These are phyloP conservation scores for Chlorella vulgaris DNA, from an alignment of 139 green algal species.

Conservation along the genomic window DNA sequence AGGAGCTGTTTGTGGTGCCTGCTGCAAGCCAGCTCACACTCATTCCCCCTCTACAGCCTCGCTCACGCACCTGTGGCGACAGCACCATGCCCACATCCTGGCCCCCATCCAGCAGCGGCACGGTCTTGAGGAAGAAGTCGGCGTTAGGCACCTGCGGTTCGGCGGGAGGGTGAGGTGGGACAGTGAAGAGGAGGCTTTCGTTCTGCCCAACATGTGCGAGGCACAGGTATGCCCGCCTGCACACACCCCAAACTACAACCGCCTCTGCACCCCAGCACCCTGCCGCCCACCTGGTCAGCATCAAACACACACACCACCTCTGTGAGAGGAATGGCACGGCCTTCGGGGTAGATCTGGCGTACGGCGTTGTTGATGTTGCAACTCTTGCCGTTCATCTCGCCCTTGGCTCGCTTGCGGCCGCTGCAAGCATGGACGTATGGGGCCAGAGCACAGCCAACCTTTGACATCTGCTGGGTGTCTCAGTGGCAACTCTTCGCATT, in stretches of 20 bases:
- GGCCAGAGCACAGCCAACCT: background rate
- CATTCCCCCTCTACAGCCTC: background rate
- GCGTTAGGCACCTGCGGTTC: conserved; percentile 54
- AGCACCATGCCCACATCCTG: conserved; percentile 68
- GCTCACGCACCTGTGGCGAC: conserved; percentile 41
- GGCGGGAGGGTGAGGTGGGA: background rate
- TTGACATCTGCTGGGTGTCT: no score
- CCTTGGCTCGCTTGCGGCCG: conserved; percentile 60
- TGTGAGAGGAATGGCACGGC: conserved; percentile 51
- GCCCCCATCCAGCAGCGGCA: conserved; percentile 66
- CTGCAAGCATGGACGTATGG: background rate
- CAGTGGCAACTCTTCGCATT: no score
- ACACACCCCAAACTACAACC: no score
- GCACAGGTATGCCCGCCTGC: no score
- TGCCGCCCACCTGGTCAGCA: conserved; percentile 60
- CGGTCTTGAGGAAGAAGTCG: conserved; percentile 81
- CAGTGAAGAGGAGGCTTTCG: background rate
- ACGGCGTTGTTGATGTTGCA: conserved; percentile 81
- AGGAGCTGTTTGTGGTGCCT: background rate
- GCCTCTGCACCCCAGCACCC: background rate
- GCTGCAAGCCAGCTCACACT: background rate
- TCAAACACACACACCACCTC: conserved; percentile 84
- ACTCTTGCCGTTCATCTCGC: conserved; percentile 86
- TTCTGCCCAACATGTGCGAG: background rate
- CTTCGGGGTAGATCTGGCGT: conserved; percentile 62